Conservation (phyloP, 1,284 basidiomycete species). For the Malassezia japonica region DNA sequence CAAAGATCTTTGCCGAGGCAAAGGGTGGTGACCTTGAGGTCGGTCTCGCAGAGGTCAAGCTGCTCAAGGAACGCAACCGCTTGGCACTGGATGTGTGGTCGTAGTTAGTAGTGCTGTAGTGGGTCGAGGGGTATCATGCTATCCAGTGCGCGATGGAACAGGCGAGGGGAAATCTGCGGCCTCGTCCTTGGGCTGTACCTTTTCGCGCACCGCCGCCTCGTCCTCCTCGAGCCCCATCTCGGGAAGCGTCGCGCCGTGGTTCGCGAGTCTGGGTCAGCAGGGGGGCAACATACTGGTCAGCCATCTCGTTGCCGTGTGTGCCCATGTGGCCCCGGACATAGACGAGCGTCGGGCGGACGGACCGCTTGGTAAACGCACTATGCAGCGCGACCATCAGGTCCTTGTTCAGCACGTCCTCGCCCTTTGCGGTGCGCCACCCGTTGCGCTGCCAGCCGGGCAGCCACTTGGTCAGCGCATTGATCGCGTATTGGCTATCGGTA, state of each 20-base stretch:
- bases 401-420: conserved; percentile 58
- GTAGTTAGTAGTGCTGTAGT: neutral
- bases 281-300: conserved; percentile 53
- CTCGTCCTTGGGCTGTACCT: too few species aligned
- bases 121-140: too few species aligned
- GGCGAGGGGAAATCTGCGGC: too few species aligned
- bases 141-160: too few species aligned
- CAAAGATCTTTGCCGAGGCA: conserved; percentile 78
- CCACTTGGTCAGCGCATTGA: conserved; percentile 61
- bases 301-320: conserved; percentile 65
- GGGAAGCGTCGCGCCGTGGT: conserved; percentile 20
- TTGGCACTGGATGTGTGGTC: conserved; percentile 49
- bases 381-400: conserved; percentile 58
- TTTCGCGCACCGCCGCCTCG: neutral
- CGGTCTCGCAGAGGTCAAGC: conserved; percentile 77
- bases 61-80: conserved; percentile 80
- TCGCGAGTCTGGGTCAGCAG: conserved; percentile 18
- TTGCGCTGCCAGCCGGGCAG: conserved; percentile 57
- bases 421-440: conserved; percentile 53
- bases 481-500: conserved; percentile 67
- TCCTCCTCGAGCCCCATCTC: neutral
- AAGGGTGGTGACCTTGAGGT: conserved; percentile 73
- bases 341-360: conserved; percentile 50
- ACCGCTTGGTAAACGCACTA: conserved; percentile 12
- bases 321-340: conserved; percentile 66